Evolutionary conservation across 192 early-diverging fungal species (phyloP), one percentile per base, ranked within the genome.

Genomic region (Mortierella claussenii): DNA sequence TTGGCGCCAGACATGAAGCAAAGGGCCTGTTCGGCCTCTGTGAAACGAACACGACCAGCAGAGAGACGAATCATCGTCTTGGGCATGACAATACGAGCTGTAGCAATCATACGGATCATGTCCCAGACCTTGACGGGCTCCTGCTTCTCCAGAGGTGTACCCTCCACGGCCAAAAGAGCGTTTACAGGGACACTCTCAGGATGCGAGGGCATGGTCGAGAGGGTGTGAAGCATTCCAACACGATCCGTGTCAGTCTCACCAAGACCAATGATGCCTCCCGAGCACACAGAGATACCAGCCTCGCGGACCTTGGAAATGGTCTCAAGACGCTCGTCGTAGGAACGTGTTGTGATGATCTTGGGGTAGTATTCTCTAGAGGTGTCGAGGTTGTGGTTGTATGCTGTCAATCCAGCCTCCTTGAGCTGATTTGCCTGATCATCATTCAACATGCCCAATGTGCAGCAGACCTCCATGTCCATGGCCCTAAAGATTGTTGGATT

Each of bases 391-490:
- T 95, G 92, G 81, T 95, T 93, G 81, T 95, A 95, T 21, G 92
- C 92, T 23, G 93, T 92, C 75, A 95, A 75, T 30, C 93, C 93
- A 27, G 93, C 92, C 21, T 91, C 88, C 76, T 95, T 95, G 53
- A 95, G 81, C 69, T 85, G 78, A 60, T 87, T 83, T 20, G 91
- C 91, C 74, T 93, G 91, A 18, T 80, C 84, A 30, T 88, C 82
- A 52, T 88, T 86, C 67, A 95, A 81, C 91, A 95, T 91, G 50
- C 93, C 93, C 42, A 94, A 82, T 23, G 93, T 94, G 78, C 89
- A 91, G 85, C 93, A 94, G 23, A 94, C 93, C 79, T 94, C 93
- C 93, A 94, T 94, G 30, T 83, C 90, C 93, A 94, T 94, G 13
- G 83, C 84, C 51, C 87, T 86, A 51, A 56, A 30, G 51, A 7